Base-by-base conservation (phyloP, 495 filamentous ascomycete genomes). In the Schizothecium vesticola region DNA sequence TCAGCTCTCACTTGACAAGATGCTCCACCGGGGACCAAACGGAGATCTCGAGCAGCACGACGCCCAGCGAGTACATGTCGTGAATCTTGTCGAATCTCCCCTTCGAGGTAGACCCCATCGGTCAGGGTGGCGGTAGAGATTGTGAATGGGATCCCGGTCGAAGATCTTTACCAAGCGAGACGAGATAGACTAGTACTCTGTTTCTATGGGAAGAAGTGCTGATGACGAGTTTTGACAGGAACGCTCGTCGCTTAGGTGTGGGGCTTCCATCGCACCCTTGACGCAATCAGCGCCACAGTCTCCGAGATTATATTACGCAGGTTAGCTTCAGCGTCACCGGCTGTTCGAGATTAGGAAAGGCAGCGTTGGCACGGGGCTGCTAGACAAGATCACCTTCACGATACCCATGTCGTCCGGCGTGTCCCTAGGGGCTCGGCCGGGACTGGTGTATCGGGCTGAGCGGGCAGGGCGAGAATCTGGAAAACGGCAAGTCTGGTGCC, bases 351-450 rank as follows among this genome's bases (percentile, higher is more conserved):
- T 77, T 85, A 0, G 84, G 83, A 25, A 85, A 86, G 66, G 83
- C 78, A 3, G 83, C 84, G 11, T 86, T 0, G 84, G 81, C 1
- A 81, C 82, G 16, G 81, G 83, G 0, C 78, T 86, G 4, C 80
- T 86, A 43, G 83, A 86, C 75, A 75, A 66, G 29, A 85, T 86
- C 73, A 83, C 84, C 4, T 63, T 86, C 8, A 86, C 84, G 33
- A 85, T 85, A 82, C 81, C 83, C 43, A 84, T 85, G 83, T 83
- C 81, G 69, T 80, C 80, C 43, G 83, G 84, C 6, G 80, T 85
- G 16, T n/a, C n/a, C n/a, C n/a, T 83, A 86, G 70, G 83, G 84
- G 4, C 67, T 81, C 9, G 84, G 83, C 0, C 84, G 82, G 23
- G 85, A 86, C 73, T 75, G 83, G 56, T 83, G 83, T 74, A 79